Evolutionary conservation across 495 filamentous ascomycete genomes (phyloP), one percentile per base, ranked within the genome.

Genomic region (Xylaria cubensis): DNA sequence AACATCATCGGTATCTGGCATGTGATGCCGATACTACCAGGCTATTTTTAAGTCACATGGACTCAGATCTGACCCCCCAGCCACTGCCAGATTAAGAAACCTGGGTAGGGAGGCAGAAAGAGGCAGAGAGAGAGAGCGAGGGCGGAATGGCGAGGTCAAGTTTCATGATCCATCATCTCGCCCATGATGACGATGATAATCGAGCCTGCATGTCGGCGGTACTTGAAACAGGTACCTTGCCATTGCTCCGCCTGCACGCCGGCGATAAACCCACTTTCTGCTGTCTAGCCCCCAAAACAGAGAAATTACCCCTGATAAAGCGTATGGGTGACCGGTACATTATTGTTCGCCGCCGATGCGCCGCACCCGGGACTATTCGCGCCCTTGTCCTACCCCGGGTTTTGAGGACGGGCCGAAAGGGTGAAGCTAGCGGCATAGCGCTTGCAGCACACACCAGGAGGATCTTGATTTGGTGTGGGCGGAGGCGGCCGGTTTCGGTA

Each of bases 371-470:
- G 56, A 51, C 56, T 62, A 42, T 8, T 44, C 46, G 19, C 44
- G 72, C 67, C 73, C 69, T 69, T 71, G 75, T 72, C 58, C 58
- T 71, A 74, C 75, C 72, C 73, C 73, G 67, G 72, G 73, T 74
- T 71, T 51, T 36, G 53, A 77, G 71, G 72, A 70, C 77, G 75
- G 77, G 26, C 77, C 77, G 75, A 77, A 77, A 75, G 62, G 67
- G 61, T 69, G 69, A 64, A 46, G 69, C 69, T 64, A 71, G 69
- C 69, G 69, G 69, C 48, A 44, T 36, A 55, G 12, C 56, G 39
- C 50, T 50, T 64, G 69, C 59, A 56, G 58, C 56, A 26, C 46
- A 34, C 41, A 70, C 55, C 56, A 70, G 56, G 58, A 70, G 59
- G 50, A 68, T 70, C 44, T 51, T 67, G 46, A 53, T 51, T 51